Evolutionary conservation across 208 protist genomes (phyloP).

Genomic region (Leishmania major): DNA sequence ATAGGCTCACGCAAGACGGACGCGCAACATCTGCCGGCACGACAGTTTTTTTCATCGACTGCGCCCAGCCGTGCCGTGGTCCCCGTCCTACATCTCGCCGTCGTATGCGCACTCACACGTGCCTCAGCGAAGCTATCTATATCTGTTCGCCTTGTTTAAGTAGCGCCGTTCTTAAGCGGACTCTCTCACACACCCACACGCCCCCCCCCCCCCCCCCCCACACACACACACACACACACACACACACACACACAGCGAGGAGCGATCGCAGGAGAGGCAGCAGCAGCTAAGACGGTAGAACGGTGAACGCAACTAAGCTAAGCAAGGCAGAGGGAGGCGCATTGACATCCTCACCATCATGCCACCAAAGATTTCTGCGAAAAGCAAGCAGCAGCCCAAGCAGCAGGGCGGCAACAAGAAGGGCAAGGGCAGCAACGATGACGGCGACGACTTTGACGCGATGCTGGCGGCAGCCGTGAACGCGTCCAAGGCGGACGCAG

Average conservation of each 20-base stretch:
- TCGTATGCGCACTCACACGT: neutral
- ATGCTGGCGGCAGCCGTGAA: conserved; percentile 67
- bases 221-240: neutral
- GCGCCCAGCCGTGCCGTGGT: neutral
- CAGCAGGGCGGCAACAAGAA: conserved; percentile 34
- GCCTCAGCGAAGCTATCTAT: neutral
- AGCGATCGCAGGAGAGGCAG: neutral
- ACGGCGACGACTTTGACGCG: conserved; percentile 78
- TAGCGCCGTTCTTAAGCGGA: neutral
- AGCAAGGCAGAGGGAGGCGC: neutral
- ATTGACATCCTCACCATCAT: conserved; percentile 19
- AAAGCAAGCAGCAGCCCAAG: conserved; percentile 23
- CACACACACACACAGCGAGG: neutral
- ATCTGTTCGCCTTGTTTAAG: neutral
- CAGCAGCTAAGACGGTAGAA: neutral
- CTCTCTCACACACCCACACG: neutral
- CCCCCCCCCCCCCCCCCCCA: no score
- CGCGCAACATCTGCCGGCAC: neutral
- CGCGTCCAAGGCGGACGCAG: conserved; percentile 49
- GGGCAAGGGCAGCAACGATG: conserved; percentile 45
- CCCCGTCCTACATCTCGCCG: neutral
- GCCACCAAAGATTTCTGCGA: conserved; percentile 41
- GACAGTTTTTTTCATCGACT: neutral
- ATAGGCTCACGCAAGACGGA: neutral
- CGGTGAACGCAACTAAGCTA: neutral